Conservation (phyloP, 2,329 filamentous ascomycete genomes). For the Aulographum hederae region DNA sequence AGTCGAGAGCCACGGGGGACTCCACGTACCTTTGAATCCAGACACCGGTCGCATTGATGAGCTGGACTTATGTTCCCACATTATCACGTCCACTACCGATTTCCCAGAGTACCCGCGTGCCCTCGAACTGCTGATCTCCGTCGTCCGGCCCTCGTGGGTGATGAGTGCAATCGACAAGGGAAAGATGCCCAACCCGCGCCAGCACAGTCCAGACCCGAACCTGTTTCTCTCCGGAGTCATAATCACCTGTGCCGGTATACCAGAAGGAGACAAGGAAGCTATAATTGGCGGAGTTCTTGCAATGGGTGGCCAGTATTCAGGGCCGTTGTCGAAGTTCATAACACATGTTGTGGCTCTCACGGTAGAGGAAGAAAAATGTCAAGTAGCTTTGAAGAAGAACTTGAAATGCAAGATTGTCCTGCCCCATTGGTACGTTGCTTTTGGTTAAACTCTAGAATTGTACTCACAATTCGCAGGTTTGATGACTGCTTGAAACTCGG, state of each 20-base stretch:
- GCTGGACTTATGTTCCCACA: conserved; percentile 36
- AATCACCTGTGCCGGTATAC: conserved; percentile 69
- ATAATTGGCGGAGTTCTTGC: conserved; percentile 81
- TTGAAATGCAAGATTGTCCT: conserved; percentile 68
- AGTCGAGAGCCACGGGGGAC: conserved; percentile 31
- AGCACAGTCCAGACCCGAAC: conserved; percentile 77
- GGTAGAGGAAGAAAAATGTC: conserved; percentile 54
- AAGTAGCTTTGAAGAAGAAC: conserved; percentile 42
- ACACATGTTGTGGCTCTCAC: conserved; percentile 81
- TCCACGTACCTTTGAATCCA: conserved; percentile 20
- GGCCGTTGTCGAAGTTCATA: conserved; percentile 50
- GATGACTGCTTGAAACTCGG: conserved; percentile 91
- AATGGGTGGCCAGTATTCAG: conserved; percentile 67
- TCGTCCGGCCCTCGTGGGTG: conserved; percentile 73
- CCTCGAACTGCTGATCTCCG: conserved; percentile 60
- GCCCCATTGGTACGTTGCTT: conserved; percentile 58
- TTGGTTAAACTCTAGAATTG: conserved; percentile 7
- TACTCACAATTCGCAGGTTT: conserved; percentile 43
- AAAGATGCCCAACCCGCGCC: conserved; percentile 56
- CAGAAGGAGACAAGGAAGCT: conserved; percentile 71
- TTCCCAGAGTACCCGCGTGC: conserved; percentile 73
- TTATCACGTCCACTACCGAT: conserved; percentile 64
- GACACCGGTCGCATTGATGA: conserved; percentile 20
- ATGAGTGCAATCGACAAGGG: conserved; percentile 47
- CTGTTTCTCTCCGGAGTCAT: conserved; percentile 79